Base-by-base conservation (phyloP, 2,329 filamentous ascomycete genomes). In the Myriosclerotinia curreyana region DNA sequence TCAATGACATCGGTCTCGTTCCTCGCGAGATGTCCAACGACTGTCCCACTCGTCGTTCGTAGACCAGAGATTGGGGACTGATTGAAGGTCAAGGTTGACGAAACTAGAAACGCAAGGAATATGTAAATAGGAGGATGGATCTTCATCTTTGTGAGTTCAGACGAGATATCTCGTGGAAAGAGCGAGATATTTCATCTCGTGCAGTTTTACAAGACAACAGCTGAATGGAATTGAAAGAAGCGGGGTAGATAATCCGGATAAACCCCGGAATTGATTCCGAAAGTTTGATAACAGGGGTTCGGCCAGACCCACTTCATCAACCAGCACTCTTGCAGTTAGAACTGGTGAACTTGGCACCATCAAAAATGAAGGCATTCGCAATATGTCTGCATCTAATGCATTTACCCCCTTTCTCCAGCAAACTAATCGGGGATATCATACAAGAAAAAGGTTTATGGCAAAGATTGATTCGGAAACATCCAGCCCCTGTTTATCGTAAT, bases 21-120 rank as follows among this genome's bases (percentile, higher is more conserved):
- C 8, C 54, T 64, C 14, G 67, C 69, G 28, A 68, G 59, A 53
- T 71, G 70, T 34, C 72, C 71, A 54, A 50, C 60, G 6, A 74
- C 67, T n/a, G 65, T 64, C 14, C 73, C 73, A 55, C 69, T 71
- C 28, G 55, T 68, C 2, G 72, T 73, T n/a, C 67, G 34, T 4
- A 73, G 69, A 36, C 11, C 17, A 12, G 28, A 15, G 14, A 25
- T 20, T 14, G 17, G 12, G 20, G 15, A 20, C 22, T 4, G 17
- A 11, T 22, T n/a, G 15, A 34, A 31, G 15, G 3, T 25, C 3
- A 34, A 5, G 17, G 36, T 22, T 36, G 49, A 40, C 2, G 59
- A 53, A 15, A 60, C n/a, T 31, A 62, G n/a, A 46, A 28, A n/a
- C 2, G 25, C 22, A n/a, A n/a, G 28, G 4, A 48, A 17, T 5